phyloP scores from a whole-genome alignment of 768 basidiomycete genomes.

The Lentinula aciculospora region DNA sequence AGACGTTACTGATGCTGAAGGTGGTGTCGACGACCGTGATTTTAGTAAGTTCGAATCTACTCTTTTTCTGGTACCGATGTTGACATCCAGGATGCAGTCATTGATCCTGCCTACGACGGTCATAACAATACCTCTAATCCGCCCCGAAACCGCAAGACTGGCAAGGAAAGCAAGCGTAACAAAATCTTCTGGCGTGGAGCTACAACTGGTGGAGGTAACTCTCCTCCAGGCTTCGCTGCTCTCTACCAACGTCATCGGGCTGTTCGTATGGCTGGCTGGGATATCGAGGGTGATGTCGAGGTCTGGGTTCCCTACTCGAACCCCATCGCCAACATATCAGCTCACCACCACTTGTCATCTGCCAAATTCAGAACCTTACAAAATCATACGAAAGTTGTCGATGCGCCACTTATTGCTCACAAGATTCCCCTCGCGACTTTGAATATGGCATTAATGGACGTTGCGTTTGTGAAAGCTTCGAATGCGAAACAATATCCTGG shows the following conservation, averaged over 20 bases:
- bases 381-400: neutral
- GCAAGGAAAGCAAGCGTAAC: neutral
- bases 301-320: conserved; percentile 25
- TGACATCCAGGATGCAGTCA: neutral
- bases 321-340: neutral
- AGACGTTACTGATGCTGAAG: neutral
- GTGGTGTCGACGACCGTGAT: neutral
- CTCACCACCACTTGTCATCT: neutral
- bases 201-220: conserved; percentile 90
- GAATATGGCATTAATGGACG: conserved; percentile 64
- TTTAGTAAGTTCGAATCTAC: neutral
- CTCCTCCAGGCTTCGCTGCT: conserved; percentile 75
- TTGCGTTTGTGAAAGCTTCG: conserved; percentile 53
- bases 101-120: neutral
- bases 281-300: conserved; percentile 18
- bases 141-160: neutral
- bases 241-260: conserved; percentile 91
- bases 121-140: neutral
- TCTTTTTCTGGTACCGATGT: neutral
- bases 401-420: neutral
- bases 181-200: conserved; percentile 91
- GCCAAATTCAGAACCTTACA: neutral
- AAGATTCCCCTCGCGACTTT: conserved; percentile 36
- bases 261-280: conserved; percentile 58
- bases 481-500: conserved; percentile 70